Base-by-base conservation (phyloP, 371 early-diverging fungal species). In the Fennellomyces sp. region DNA sequence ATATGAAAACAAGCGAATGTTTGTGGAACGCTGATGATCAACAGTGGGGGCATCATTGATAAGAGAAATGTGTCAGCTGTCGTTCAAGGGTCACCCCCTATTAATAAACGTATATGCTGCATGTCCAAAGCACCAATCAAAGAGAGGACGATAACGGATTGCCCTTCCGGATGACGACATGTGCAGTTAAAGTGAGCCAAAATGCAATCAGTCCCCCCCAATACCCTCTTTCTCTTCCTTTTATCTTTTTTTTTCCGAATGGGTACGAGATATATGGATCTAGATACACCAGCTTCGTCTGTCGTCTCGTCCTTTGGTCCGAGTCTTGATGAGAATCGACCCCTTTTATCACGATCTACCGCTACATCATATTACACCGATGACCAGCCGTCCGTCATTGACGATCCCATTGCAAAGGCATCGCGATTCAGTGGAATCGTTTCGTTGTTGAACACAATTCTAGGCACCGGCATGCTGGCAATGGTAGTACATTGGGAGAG, bases 381-480 rank as follows among this genome's bases (percentile, higher is more conserved):
- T 19, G 51, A 50, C 11, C 29, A 28, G 30, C 30, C 27, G 3
- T 33, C 27, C 0, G 17, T 35, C 3, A 35, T 7, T 35, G 48
- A 39, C 5, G 63, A 63, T 8, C 39, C 30, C 13, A 33, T 25
- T 42, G 49, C 38, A 11, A 56, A 57, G 10, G 80, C 80, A 6
- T 72, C 76, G 0, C 58, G 64, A 10, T 55, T 65, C 8, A 76
- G 80, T 55, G 71, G 69, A n/a, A 60, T 74, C 33, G 82, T 94
- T 61, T 97, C 95, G 64, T 73, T 97, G 21, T 76, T 90, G 29
- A 98, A 98, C 66, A 98, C 97, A 0, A 95, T 98, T 63, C 76
- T 98, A 15, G 98, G 97, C 13, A 84, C 93, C 26, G 98, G 98
- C 15, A 94, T 97, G 94, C 83, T 98, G 48, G 97, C 97, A 35